These are phyloP conservation scores for Blakeslea trispora DNA, from an alignment of 371 early-diverging fungal species.

Conservation along the genomic window DNA sequence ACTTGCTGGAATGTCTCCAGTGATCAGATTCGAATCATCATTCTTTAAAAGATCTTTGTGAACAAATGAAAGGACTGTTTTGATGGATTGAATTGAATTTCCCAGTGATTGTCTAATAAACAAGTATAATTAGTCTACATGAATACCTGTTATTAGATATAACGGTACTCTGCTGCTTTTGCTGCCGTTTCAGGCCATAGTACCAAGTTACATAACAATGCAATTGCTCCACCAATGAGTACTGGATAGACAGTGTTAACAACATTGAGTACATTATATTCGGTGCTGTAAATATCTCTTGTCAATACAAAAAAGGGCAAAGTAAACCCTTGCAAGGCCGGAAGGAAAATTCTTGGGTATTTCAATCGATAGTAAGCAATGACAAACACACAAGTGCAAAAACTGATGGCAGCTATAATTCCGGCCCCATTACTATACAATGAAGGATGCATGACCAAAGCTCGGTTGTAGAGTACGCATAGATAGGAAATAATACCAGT, in stretches of 20 bases:
- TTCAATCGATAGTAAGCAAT: conserved; percentile 39
- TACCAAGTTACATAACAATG: conserved; percentile 34
- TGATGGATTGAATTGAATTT: conserved; percentile 30
- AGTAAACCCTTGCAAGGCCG: conserved; percentile 38
- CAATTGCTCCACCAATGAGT: conserved; percentile 38
- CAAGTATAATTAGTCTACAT: background rate
- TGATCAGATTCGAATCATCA: conserved; percentile 9
- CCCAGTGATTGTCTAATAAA: conserved; percentile 30
- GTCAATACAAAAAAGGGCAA: conserved; percentile 44
- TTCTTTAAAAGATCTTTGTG: conserved; percentile 24
- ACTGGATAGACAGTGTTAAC: conserved; percentile 38
- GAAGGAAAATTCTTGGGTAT: conserved; percentile 43
- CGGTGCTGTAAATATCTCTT: conserved; percentile 25
- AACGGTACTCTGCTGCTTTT: conserved; percentile 40
- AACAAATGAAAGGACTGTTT: conserved; percentile 24
- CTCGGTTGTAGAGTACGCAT: conserved; percentile 36
- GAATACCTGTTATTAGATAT: background rate
- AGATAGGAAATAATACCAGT: conserved; percentile 32
- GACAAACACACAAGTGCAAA: conserved; percentile 32
- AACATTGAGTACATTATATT: conserved; percentile 30
- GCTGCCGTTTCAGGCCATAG: conserved; percentile 51
- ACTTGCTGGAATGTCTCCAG: conserved; percentile 14
- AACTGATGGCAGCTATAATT: conserved; percentile 38
- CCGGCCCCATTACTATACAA: conserved; percentile 42
- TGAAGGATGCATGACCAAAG: conserved; percentile 2